A percentile compares a stretch with the other conserved stretches of the same genome.
Evolutionary conservation across 2,329 filamentous ascomycete species (phyloP).

Genomic region (Aspergillus floridensis): DNA sequence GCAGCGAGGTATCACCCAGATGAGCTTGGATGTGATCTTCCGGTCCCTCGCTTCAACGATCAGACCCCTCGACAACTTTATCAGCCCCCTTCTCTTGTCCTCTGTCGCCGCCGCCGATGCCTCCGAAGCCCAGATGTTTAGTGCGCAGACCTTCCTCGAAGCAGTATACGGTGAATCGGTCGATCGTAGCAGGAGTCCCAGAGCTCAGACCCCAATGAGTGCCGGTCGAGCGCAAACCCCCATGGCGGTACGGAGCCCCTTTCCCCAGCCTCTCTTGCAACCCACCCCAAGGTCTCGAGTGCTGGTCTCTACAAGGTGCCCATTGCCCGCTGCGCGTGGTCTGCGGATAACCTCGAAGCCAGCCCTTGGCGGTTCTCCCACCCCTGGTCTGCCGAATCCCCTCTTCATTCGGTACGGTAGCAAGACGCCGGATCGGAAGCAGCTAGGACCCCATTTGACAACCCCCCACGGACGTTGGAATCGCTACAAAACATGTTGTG

Average conservation of each 20-base stretch:
- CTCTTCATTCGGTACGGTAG: constrained; percentile 4
- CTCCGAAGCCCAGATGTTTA: constrained; percentile 74
- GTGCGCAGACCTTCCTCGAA: constrained; percentile 75
- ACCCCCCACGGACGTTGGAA: constrained; percentile 24
- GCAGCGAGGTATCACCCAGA: constrained; percentile 86
- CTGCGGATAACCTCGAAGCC: not conserved
- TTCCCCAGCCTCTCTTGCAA: constrained; percentile 27
- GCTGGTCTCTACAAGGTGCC: constrained; percentile 1
- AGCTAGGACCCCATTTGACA: constrained; percentile 17
- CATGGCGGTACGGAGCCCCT: constrained; percentile 43
- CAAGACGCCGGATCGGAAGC: constrained; percentile 16
- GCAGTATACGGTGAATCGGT: constrained; percentile 67
- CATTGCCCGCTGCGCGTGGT: not conserved
- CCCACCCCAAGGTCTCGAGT: constrained; percentile 19
- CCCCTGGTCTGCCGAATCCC: constrained; percentile 6
- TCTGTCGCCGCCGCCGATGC: constrained; percentile 74
- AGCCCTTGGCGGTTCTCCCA: not conserved
- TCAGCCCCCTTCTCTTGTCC: constrained; percentile 62
- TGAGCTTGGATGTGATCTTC: constrained; percentile 86
- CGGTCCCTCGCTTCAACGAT: constrained; percentile 72
- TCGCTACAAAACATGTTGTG: constrained; percentile 26
- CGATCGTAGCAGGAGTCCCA: constrained; percentile 59
- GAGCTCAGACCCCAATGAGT: constrained; percentile 67
- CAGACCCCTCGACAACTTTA: constrained; percentile 55
- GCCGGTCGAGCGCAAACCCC: constrained; percentile 45